Percentiles rank a stretch among this genome's conserved stretches.
Conservation (phyloP, 1,139 yeast species). For the Sugiyamaella novakii region DNA sequence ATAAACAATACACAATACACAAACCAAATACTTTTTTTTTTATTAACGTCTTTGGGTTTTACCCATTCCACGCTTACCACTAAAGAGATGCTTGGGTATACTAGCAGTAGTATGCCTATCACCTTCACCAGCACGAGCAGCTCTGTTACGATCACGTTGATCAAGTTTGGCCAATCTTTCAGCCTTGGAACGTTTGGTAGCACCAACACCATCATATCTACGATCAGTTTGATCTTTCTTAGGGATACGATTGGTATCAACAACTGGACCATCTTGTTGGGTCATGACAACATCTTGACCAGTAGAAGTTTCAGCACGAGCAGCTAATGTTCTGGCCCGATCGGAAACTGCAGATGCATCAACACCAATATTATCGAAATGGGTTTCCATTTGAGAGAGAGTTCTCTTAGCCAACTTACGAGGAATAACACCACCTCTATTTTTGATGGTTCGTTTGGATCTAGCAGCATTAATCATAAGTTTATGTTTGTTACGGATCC, state of each 20-base stretch:
- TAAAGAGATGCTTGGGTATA: conserved; percentile 89
- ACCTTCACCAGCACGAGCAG: conserved; percentile 93
- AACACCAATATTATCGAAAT: conserved; percentile 87
- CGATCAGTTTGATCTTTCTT: conserved; percentile 72
- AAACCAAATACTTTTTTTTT: neutral
- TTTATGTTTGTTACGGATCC: conserved; percentile 96
- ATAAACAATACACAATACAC: conserved; percentile 3
- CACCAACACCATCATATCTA: conserved; percentile 77
- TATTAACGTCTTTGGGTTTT: conserved; percentile 61
- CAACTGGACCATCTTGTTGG: conserved; percentile 44
- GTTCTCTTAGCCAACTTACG: conserved; percentile 83
- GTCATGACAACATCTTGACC: conserved; percentile 78
- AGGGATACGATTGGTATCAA: conserved; percentile 45
- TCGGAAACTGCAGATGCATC: conserved; percentile 64
- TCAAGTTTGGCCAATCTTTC: conserved; percentile 84
- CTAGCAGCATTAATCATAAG: conserved; percentile 88
- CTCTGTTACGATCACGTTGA: conserved; percentile 91
- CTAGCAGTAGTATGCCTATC: conserved; percentile 88
- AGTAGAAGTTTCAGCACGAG: conserved; percentile 42
- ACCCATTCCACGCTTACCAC: conserved; percentile 96
- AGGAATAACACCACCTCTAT: conserved; percentile 90
- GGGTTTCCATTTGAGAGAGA: conserved; percentile 78
- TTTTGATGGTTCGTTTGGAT: conserved; percentile 82
- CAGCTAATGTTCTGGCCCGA: conserved; percentile 45
- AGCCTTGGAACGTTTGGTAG: conserved; percentile 76